Conservation (phyloP, 305 asterid species). For the Fraxinus platypoda region DNA sequence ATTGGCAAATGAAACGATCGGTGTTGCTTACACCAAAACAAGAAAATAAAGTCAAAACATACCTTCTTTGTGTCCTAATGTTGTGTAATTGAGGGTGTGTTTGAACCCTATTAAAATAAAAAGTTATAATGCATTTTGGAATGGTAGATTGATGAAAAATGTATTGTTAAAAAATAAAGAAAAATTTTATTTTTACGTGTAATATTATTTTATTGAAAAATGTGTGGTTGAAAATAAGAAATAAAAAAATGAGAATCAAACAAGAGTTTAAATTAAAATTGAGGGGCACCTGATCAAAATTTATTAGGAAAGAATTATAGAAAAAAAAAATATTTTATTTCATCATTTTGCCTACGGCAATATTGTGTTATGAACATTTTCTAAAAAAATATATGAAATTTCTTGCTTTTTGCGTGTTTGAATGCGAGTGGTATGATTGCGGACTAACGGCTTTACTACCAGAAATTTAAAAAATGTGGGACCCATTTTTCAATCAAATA, state of each 20-base stretch:
- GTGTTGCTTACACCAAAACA: background rate
- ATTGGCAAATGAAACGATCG: background rate
- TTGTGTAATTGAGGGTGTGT: background rate
- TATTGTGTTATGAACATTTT: background rate
- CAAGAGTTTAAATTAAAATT: background rate
- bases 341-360: background rate
- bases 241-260: too few relatives aligned
- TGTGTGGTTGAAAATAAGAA: too few relatives aligned
- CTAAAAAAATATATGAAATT: too few relatives aligned
- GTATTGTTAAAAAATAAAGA: too few relatives aligned
- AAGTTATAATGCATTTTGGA: too few relatives aligned
- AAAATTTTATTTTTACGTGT: too few relatives aligned
- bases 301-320: background rate
- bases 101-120: too few relatives aligned
- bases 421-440: conserved; percentile 49
- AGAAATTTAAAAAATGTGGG: conserved; percentile 31
- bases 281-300: background rate
- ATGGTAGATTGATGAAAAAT: too few relatives aligned
- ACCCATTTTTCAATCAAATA: conserved; percentile 18
- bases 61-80: background rate
- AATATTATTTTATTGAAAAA: too few relatives aligned
- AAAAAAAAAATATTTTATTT: background rate
- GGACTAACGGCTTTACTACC: conserved; percentile 43
- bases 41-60: background rate
- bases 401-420: conserved; percentile 22